Conservation (phyloP, 768 basidiomycete genomes). For the Gyrodon lividus region DNA sequence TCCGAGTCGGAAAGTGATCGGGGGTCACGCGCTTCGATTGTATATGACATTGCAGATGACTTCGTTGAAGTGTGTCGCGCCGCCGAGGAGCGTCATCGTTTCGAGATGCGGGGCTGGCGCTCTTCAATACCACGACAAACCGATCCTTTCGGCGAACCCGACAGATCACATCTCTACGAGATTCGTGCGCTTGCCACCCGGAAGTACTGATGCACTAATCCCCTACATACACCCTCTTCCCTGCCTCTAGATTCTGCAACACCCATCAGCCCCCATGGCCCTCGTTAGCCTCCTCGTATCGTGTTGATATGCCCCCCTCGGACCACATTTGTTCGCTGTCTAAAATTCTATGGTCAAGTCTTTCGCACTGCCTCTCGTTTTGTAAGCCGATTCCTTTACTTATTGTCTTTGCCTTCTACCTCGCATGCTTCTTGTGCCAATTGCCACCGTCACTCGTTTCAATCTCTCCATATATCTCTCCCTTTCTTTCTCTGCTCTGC, state of each 20-base stretch:
- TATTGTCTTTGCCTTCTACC: constrained; percentile 24
- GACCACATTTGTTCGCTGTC: constrained; percentile 23
- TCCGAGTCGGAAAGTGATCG: constrained; percentile 76
- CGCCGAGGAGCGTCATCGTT: constrained; percentile 80
- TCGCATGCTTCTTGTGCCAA: constrained; percentile 30
- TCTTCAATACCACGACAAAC: constrained; percentile 23
- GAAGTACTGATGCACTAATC: constrained; percentile 53
- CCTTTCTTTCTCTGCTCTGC: constrained; percentile 10
- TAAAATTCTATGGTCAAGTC: constrained; percentile 20
- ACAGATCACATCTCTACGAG: constrained; percentile 71
- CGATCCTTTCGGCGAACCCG: constrained; percentile 38
- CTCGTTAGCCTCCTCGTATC: constrained; percentile 8
- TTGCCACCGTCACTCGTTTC: constrained; percentile 19
- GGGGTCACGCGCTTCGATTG: constrained; percentile 76
- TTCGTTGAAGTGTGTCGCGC: constrained; percentile 69
- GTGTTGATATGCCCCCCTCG: constrained; percentile 18
- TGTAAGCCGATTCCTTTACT: constrained; percentile 28
- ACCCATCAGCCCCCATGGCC: not conserved
- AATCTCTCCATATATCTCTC: constrained; percentile 11
- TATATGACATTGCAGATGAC: constrained; percentile 73
- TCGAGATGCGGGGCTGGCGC: constrained; percentile 84
- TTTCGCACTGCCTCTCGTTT: constrained; percentile 22
- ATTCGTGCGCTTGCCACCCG: constrained; percentile 85
- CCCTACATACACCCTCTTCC: not conserved
- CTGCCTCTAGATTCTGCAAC: not conserved